phyloP scores from a whole-genome alignment of 805 yeast genomes.

The Saturnispora ahearnii region DNA sequence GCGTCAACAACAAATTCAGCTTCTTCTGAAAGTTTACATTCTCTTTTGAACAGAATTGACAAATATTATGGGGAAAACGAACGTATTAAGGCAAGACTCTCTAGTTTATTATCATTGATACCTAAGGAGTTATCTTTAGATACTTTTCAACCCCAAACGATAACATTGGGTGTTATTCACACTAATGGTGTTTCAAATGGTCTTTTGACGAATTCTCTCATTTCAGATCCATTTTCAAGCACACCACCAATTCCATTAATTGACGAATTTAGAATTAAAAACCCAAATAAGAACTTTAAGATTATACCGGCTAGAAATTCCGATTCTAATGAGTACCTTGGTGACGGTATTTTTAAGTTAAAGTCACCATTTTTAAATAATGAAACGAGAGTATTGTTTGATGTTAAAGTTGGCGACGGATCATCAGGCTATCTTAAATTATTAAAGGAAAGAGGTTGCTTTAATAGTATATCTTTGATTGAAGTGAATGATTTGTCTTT shows the following conservation, averaged over 20 bases:
- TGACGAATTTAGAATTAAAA: conserved; percentile 6
- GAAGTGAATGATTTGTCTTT: conserved; percentile 19
- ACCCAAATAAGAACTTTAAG: conserved; percentile 12
- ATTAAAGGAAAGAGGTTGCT: conserved; percentile 13
- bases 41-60: conserved; percentile 1
- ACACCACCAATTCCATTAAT: conserved; percentile 19
- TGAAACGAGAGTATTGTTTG: conserved; percentile 24
- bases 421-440: conserved; percentile 11
- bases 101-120: conserved; percentile 12
- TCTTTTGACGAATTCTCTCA: conserved; percentile 19
- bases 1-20: background rate
- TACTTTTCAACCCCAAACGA: conserved; percentile 17
- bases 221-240: conserved; percentile 25
- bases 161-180: conserved; percentile 25
- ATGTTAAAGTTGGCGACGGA: conserved; percentile 20
- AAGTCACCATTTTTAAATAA: conserved; percentile 25
- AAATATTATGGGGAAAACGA: conserved; percentile 11
- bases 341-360: conserved; percentile 14
- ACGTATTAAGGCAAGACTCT: conserved; percentile 13
- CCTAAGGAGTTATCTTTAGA: conserved; percentile 5
- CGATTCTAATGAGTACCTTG: conserved; percentile 6
- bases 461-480: conserved; percentile 25
- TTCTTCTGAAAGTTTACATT: background rate
- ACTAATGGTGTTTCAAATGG: conserved; percentile 15
- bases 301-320: conserved; percentile 11